Evolutionary conservation across 768 basidiomycete genomes (phyloP).

Genomic region (Termitomyces sp.): DNA sequence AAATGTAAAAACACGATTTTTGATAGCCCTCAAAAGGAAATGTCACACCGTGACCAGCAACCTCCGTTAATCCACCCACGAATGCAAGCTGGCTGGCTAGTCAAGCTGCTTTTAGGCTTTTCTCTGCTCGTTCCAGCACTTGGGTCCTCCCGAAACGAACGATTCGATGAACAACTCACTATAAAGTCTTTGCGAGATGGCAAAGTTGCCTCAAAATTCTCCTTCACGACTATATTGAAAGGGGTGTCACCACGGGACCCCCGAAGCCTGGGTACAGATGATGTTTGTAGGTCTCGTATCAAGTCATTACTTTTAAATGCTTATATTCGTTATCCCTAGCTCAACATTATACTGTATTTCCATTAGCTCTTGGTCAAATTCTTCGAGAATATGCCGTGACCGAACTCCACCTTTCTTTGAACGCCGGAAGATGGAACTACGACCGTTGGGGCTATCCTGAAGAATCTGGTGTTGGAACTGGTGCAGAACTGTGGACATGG

Average conservation of each 20-base stretch:
- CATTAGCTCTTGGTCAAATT: conserved; percentile 82
- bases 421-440: conserved; percentile 91
- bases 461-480: conserved; percentile 70
- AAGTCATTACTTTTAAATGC: neutral
- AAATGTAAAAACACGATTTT: no score
- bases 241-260: conserved; percentile 55
- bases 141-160: conserved; percentile 23
- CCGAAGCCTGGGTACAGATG: conserved; percentile 40
- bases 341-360: conserved; percentile 85
- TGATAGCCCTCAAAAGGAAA: neutral
- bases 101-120: conserved; percentile 9
- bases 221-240: conserved; percentile 62
- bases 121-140: conserved; percentile 2
- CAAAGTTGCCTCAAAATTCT: conserved; percentile 73
- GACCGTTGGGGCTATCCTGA: conserved; percentile 78
- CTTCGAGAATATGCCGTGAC: conserved; percentile 81
- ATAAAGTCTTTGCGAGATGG: conserved; percentile 69
- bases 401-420: conserved; percentile 84
- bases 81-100: conserved; percentile 14
- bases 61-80: conserved; percentile 1
- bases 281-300: conserved; percentile 29
- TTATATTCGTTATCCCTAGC: conserved; percentile 29
- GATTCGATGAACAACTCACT: conserved; percentile 41
- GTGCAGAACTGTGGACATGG: conserved; percentile 92
- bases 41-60: conserved; percentile 1